Evolutionary conservation across 2,329 filamentous ascomycete species (phyloP), one percentile per base, ranked within the genome.

Genomic region (Coleophoma cylindrospora): DNA sequence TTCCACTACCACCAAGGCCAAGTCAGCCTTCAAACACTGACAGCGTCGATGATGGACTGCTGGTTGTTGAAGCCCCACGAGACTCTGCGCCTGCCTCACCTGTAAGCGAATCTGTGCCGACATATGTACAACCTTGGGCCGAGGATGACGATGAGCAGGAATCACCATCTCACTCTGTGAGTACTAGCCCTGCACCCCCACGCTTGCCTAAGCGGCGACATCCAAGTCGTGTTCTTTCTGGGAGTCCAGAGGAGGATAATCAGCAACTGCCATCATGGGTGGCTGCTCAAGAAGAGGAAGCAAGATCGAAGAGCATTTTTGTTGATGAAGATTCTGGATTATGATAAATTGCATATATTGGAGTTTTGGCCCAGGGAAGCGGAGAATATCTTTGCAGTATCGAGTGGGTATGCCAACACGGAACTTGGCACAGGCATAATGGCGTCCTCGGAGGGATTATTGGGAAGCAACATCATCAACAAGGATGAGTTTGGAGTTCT

Each of bases 31-130:
- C 72, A 13, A 64, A 68, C 11, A 57, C 62, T 6, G 67, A 70
- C 10, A 61, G 66, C 8, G 63, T 62, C 1, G 74, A 75, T 7
- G 78, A 84, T 51, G 73, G 71, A 9, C 65, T 88, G 38, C 70
- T 88, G 4, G 78, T 89, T 14, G 82, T 88, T 12, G 78, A 80
- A 51, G 84, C 83, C 1, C 84, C 84, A 1, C 81, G 82, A 1
- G 83, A 86, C 53, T 87, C 82, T 4, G 76, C 80, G 52, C 79
- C 80, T 2, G 69, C 70, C 2, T 79, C 77, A 5, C 80, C 80
- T 1, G 57, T 69, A 6, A 65, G 61, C 8, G 74, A 74, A 17
- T 65, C 69, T 38, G 19, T 53, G 32, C 58, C 59, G 34, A 34
- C 45, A 13, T 64, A 62, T 48, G 54, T 62, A 33, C 64, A 58